Conservation (phyloP, 2,329 filamentous ascomycete genomes). For the Pezizomycotina sp. region DNA sequence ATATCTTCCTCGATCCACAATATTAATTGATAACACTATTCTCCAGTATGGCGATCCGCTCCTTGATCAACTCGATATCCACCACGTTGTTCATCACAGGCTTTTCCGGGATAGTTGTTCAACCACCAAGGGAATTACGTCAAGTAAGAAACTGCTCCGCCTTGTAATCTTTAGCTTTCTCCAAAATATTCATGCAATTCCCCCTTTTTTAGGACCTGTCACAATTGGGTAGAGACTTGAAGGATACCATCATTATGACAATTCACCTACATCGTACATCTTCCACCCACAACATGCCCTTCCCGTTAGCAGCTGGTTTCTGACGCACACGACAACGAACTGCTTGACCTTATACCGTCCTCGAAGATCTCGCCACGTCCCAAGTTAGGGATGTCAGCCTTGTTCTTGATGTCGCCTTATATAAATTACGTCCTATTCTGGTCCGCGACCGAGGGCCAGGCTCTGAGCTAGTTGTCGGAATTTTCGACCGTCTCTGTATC, state of each 20-base stretch:
- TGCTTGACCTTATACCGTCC: slow-evolving; percentile 94
- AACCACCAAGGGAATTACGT: slow-evolving; percentile 99
- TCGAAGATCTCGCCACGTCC: slow-evolving; percentile 80
- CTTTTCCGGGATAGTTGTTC: slow-evolving; percentile 95
- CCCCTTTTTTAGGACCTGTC: slow-evolving; percentile 54
- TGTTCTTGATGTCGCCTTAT: slow-evolving; percentile 74
- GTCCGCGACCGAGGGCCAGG: no score
- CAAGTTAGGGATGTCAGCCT: slow-evolving; percentile 92
- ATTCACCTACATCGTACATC: slow-evolving; percentile 97
- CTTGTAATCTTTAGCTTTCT: slow-evolving; percentile 15
- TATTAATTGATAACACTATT: slow-evolving; percentile 14
- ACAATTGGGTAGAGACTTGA: slow-evolving; percentile 84
- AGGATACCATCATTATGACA: slow-evolving; percentile 99
- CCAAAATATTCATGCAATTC: slow-evolving; percentile 5
- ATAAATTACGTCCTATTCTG: no score
- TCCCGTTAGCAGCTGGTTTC: slow-evolving; percentile 99
- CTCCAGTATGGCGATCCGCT: slow-evolving; percentile 82
- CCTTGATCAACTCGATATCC: slow-evolving; percentile 90
- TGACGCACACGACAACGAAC: slow-evolving; percentile 96
- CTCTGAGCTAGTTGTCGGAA: slow-evolving; percentile 36
- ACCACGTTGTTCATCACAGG: slow-evolving; percentile 87
- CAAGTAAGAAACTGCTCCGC: no score
- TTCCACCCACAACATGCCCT: slow-evolving; percentile 98
- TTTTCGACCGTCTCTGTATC: slow-evolving; percentile 25
- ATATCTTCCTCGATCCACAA: neutral